These are phyloP conservation scores for Paramecium bursaria DNA, from an alignment of 73 alveolate species.

Conservation along the genomic window DNA sequence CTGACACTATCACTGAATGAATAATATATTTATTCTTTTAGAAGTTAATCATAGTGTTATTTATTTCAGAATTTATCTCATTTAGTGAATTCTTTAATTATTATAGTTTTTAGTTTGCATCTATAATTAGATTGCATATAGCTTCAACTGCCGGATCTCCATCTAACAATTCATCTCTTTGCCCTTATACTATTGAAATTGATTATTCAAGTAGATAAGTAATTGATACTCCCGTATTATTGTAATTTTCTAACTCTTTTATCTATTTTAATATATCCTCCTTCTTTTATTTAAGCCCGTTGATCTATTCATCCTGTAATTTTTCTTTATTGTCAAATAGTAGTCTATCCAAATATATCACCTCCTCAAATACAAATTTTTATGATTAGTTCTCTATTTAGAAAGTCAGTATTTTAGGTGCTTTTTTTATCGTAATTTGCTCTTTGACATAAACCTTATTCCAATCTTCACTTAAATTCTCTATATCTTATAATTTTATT, in stretches of 20 bases:
- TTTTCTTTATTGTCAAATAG: constrained; percentile 17
- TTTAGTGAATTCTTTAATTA: neutral
- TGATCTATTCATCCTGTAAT: neutral
- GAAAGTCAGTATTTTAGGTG: constrained; percentile 7
- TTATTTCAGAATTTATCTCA: neutral
- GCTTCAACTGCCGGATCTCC: constrained; percentile 63
- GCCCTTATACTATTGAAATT: neutral
- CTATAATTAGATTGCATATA: constrained; percentile 10
- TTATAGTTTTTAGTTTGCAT: constrained; percentile 26
- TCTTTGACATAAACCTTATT: no score
- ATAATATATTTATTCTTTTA: constrained; percentile 5
- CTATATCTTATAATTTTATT: no score
- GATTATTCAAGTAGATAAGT: constrained; percentile 9
- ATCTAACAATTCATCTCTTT: constrained; percentile 33
- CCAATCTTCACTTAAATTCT: neutral
- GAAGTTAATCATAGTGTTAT: constrained; percentile 4
- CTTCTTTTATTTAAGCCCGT: neutral
- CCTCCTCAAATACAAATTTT: neutral
- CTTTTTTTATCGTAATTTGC: neutral
- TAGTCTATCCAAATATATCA: neutral
- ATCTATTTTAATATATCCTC: constrained; percentile 1
- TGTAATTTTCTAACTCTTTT: constrained; percentile 19
- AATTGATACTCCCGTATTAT: neutral
- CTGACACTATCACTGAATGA: constrained; percentile 10
- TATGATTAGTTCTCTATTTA: constrained; percentile 16